Percentiles rank a stretch among this genome's conserved stretches.
phyloP scores from a whole-genome alignment of 805 yeast species.

The Lipomyces japonicus region DNA sequence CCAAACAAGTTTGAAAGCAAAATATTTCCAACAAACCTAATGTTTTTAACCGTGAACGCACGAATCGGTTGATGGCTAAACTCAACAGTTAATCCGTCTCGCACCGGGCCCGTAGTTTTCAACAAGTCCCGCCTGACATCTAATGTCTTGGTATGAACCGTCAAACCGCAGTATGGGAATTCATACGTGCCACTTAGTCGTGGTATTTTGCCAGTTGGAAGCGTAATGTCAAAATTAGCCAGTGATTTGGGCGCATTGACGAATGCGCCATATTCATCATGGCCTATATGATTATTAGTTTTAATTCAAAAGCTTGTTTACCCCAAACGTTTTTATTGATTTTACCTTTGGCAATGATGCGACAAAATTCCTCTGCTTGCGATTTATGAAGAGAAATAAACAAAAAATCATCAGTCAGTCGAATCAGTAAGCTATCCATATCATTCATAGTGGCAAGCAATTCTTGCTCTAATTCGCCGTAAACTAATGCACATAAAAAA shows the following conservation, averaged over 20 bases:
- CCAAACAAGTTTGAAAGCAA: too few species aligned
- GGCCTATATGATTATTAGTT: constrained; percentile 35
- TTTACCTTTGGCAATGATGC: constrained; percentile 30
- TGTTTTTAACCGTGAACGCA: too few species aligned
- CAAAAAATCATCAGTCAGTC: constrained; percentile 84
- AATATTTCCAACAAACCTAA: too few species aligned
- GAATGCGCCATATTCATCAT: constrained; percentile 44
- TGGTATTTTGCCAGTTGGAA: constrained; percentile 4
- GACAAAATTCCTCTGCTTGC: constrained; percentile 37
- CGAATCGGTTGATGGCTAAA: too few species aligned
- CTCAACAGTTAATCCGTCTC: constrained; percentile 10
- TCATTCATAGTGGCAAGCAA: constrained; percentile 31
- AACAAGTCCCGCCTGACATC: constrained; percentile 19
- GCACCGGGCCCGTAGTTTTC: neutral
- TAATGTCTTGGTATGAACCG: constrained; percentile 13
- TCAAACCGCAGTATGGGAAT: constrained; percentile 25
- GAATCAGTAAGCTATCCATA: constrained; percentile 44
- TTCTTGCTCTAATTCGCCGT: constrained; percentile 52
- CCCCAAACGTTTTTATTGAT: neutral
- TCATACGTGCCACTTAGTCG: constrained; percentile 3
- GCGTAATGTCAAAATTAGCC: constrained; percentile 29
- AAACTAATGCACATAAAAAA: constrained; percentile 67
- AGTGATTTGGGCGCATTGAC: constrained; percentile 44
- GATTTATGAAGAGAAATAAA: constrained; percentile 50
- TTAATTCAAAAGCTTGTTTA: neutral